phyloP scores from a whole-genome alignment of 176 grass and related monocot genomes.

The Juncus inflexus region DNA sequence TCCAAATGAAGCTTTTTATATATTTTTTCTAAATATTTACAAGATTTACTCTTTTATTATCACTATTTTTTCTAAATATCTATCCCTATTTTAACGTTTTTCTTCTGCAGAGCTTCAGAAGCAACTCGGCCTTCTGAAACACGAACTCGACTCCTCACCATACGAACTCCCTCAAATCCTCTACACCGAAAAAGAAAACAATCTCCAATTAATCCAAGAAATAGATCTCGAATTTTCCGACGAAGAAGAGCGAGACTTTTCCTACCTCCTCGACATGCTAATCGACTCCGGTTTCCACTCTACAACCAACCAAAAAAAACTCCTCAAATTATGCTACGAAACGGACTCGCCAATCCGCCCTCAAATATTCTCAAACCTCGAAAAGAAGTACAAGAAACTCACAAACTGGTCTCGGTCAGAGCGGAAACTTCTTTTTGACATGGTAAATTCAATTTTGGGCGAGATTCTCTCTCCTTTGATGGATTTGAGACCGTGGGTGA shows the following conservation, averaged over 20 bases:
- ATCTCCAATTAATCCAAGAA: slow-evolving; percentile 40
- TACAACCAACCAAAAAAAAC: slow-evolving; percentile 20
- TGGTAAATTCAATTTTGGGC: slow-evolving; percentile 58
- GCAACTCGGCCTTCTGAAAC: slow-evolving; percentile 27
- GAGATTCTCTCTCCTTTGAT: slow-evolving; percentile 65
- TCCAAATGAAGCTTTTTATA: too few relatives aligned
- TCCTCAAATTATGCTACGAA: slow-evolving; percentile 51
- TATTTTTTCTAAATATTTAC: too few relatives aligned
- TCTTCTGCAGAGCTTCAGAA: slow-evolving; percentile 37
- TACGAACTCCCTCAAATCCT: not conserved
- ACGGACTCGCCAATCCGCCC: slow-evolving; percentile 44
- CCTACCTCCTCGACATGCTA: slow-evolving; percentile 70
- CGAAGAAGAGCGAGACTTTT: slow-evolving; percentile 87
- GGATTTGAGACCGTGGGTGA: slow-evolving; percentile 66
- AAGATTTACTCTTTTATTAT: too few relatives aligned
- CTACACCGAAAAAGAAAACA: slow-evolving; percentile 10
- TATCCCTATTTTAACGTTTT: too few relatives aligned
- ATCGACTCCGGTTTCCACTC: slow-evolving; percentile 67
- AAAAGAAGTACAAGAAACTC: slow-evolving; percentile 63
- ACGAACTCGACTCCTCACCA: slow-evolving; percentile 12
- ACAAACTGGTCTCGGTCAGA: slow-evolving; percentile 49
- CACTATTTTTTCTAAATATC: too few relatives aligned
- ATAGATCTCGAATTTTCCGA: slow-evolving; percentile 52
- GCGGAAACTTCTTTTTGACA: slow-evolving; percentile 73
- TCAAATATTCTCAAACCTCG: slow-evolving; percentile 62